These are phyloP conservation scores for Termitomyces sp. DNA, from an alignment of 768 basidiomycete genomes.

Conservation along the genomic window DNA sequence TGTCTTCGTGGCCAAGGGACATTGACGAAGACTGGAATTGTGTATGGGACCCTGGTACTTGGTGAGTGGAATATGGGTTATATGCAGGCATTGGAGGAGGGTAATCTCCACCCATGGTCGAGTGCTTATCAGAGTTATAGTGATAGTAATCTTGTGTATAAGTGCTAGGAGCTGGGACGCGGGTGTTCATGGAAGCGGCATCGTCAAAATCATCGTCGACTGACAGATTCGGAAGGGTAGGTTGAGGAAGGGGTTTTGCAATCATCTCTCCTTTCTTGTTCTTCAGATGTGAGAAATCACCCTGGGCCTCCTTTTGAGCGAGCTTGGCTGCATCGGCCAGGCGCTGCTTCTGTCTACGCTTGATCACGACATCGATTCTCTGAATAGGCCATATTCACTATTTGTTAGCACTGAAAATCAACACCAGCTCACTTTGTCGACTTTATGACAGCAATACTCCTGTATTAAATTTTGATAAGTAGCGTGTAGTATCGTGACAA, in stretches of 20 bases:
- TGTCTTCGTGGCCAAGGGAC: conserved; percentile 49
- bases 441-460: conserved; percentile 99
- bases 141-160: conserved; percentile 53
- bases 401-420: background rate
- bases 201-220: conserved; percentile 74
- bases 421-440: conserved; percentile 71
- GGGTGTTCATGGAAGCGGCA: conserved; percentile 51
- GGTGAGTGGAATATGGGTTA: conserved; percentile 57
- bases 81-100: conserved; percentile 78
- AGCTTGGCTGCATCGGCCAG: conserved; percentile 72
- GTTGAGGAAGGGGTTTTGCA: conserved; percentile 81
- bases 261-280: conserved; percentile 87
- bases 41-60: conserved; percentile 41
- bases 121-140: conserved; percentile 47
- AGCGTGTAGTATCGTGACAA: background rate
- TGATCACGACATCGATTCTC: conserved; percentile 93
- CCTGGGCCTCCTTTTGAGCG: conserved; percentile 87
- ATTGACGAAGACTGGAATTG: conserved; percentile 57
- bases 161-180: conserved; percentile 45
- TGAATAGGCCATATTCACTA: conserved; percentile 22
- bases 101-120: conserved; percentile 32
- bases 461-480: conserved; percentile 20
- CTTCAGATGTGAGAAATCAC: conserved; percentile 87
- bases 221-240: conserved; percentile 90
- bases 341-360: conserved; percentile 84